Evolutionary conservation across 1,284 basidiomycete species (phyloP), one percentile per base, ranked within the genome.

Genomic region (Naganishia liquefaciens): DNA sequence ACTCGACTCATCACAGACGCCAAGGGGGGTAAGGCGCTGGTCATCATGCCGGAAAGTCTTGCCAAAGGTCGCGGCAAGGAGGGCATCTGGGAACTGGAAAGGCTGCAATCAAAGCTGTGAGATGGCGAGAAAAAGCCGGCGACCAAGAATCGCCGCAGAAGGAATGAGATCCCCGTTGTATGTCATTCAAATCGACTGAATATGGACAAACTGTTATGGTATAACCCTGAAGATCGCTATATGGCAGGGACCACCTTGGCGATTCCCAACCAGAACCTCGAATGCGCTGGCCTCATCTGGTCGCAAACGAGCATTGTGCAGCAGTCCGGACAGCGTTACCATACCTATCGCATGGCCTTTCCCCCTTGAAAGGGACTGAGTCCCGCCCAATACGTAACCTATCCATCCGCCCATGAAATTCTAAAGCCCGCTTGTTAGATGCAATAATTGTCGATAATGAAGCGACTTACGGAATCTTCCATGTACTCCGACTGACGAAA

Each of bases 351-450:
- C 91, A 71, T 85, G 85, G 0, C 89, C 90, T 60, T 83, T 78
- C 0, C 92, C 91, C 23, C 86, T 82, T 0, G 86, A 84, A 2
- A 95, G 81, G 0, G 90, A 92, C 72, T 85, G 88, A 68, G 87
- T 87, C 0, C 91, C 91, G 0, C 88, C 87, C 0, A 89, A 88
- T 5, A 92, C 82, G 70, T 89, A 90, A 0, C 92, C 92, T 54
- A 93, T 77, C 44, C 80, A 70, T 3, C 77, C 70, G 11, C 84
- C 78, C 13, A 76, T 71, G 11, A 74, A 69, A 63, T 82, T 79
- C 10, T 39, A 15, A 39, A 28, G 27, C 60, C 49, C 63, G 37
- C 66, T 61, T 39, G 49, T 63, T 39, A 27, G 53, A 2, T n/a
- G 43, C 19, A 17, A 30, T 19, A 53, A 33, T 25, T 5, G 43